Evolutionary conservation across 2,329 filamentous ascomycete species (phyloP), one percentile per base, ranked within the genome.

Genomic region (Fusarium sp.): DNA sequence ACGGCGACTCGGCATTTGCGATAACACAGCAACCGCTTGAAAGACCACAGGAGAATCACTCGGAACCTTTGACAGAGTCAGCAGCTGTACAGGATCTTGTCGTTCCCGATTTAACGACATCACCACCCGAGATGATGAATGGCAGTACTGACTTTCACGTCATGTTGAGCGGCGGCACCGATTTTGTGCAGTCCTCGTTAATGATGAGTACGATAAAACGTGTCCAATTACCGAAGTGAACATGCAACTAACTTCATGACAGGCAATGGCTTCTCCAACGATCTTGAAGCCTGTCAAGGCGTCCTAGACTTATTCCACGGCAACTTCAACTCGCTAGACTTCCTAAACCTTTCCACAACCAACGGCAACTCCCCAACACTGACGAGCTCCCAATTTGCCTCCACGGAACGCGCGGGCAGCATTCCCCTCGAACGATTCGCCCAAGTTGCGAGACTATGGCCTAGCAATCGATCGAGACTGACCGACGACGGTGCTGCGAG

Each of bases 381-480:
- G 16, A 52, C 47, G 14, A 52, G 24, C 24, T 52, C 47, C 47
- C 47, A 52, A 18, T 29, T 52, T 4, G 24, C 47, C 9, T 13
- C 16, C 24, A 52, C 47, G 4, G 58, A 54, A 13, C 35, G 56
- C 6, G 38, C 35, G 4, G 29, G 42, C 9, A 35, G 38, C 52
- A 67, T 67, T 16, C 60, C 60, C 34, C 42, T 50, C 13, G 50
- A 64, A 22, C 40, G 65, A 0, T 67, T 67, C 37, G 65, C 65
- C 4, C 29, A 45, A 14, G 50, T 67, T 4, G 60, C 60, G n/a
- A 8, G 50, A 18, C 22, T 67, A 13, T 67, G 65, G 65, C 65
- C 65, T 13, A 35, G 31, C n/a, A 64, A 58, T 29, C 45, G 20
- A 24, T 13, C 52, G 7, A 24, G 34, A 54, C 16, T 40, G 20